Evolutionary conservation across 2,329 filamentous ascomycete species (phyloP).

Genomic region (Sporothrix euskadiensis): DNA sequence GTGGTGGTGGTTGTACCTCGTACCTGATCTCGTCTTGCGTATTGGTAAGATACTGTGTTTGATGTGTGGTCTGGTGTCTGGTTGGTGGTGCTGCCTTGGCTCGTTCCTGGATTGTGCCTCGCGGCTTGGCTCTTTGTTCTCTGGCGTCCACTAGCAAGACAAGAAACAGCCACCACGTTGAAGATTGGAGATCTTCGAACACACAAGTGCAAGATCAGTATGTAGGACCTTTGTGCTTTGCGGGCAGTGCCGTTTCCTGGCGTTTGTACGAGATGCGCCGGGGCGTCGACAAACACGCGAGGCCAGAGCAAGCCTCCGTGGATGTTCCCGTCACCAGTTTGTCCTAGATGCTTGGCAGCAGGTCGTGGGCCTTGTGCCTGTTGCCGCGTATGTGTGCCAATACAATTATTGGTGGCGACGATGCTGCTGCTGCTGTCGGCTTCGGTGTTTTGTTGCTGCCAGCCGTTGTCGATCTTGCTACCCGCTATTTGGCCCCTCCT

Average conservation of each 20-base stretch:
- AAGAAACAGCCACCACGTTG: slow-evolving; percentile 6
- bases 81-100: not conserved
- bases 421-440: not conserved
- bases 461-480: not conserved
- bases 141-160: not conserved
- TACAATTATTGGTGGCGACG: not conserved
- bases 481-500: not conserved
- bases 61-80: not conserved
- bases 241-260: not conserved
- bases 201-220: not conserved
- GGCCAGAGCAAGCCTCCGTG: not conserved
- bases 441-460: not conserved
- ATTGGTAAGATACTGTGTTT: not conserved
- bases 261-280: not conserved
- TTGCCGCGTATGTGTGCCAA: not conserved
- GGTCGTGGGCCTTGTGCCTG: not conserved
- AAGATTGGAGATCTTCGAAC: not conserved
- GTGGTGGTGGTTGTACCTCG: not conserved
- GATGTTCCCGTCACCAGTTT: not conserved
- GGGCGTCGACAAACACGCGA: not conserved
- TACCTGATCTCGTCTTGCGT: not conserved
- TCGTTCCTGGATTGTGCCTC: slow-evolving; percentile 11
- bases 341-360: not conserved
- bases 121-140: slow-evolving; percentile 2
- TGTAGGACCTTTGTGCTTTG: not conserved